A percentile compares a stretch with the other conserved stretches of the same genome.
Evolutionary conservation across 1,284 basidiomycete species (phyloP).

Genomic region (Apiotrichum montevideense): DNA sequence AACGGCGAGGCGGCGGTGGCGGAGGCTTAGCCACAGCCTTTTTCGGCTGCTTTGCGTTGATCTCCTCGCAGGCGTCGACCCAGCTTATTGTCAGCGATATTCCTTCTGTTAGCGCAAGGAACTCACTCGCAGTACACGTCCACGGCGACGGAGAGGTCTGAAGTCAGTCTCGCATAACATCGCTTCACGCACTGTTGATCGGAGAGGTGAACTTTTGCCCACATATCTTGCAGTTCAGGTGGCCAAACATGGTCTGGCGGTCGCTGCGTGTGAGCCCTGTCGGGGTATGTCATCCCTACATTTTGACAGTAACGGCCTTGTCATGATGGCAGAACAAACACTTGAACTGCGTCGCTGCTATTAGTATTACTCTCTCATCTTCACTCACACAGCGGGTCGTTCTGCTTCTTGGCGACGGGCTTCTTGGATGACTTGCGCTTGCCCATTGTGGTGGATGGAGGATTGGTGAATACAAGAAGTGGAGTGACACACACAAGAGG

Average conservation of each 20-base stretch:
- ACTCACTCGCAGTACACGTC: slow-evolving; percentile 45
- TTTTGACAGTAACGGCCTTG: slow-evolving; percentile 38
- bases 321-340: slow-evolving; percentile 46
- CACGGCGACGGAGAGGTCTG: slow-evolving; percentile 40
- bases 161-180: neutral
- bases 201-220: slow-evolving; percentile 36
- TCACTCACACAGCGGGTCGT: slow-evolving; percentile 31
- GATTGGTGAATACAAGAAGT: neutral
- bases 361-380: neutral
- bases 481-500: neutral
- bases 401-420: slow-evolving; percentile 32
- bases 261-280: slow-evolving; percentile 25
- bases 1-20: slow-evolving; percentile 1
- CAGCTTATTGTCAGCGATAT: slow-evolving; percentile 26
- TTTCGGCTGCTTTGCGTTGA: slow-evolving; percentile 27
- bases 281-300: slow-evolving; percentile 21
- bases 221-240: slow-evolving; percentile 39
- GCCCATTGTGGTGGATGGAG: slow-evolving; percentile 30
- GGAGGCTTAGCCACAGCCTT: slow-evolving; percentile 17
- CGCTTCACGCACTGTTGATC: slow-evolving; percentile 34
- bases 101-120: neutral
- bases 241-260: slow-evolving; percentile 36
- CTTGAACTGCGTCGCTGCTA: slow-evolving; percentile 43
- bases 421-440: slow-evolving; percentile 45
- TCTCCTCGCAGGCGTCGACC: slow-evolving; percentile 46